These are phyloP conservation scores for Tephrocybe sp. DNA, from an alignment of 768 basidiomycete species.

Conservation along the genomic window DNA sequence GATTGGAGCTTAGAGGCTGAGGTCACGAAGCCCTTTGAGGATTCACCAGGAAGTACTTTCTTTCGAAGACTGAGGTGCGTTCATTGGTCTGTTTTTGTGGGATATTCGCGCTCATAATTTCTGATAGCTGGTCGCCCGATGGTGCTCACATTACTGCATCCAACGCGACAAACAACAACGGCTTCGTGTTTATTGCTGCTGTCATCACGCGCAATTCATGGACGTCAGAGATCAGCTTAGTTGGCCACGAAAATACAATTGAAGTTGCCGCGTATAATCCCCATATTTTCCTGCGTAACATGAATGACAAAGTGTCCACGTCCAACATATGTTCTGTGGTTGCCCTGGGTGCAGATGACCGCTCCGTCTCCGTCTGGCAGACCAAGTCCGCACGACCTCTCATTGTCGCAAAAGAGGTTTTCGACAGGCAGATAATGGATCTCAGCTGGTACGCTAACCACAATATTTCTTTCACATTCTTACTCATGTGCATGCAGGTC, in stretches of 20 bases:
- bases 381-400: constrained; percentile 89
- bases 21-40: constrained; percentile 87
- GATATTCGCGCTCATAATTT: neutral
- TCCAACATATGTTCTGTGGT: constrained; percentile 89
- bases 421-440: constrained; percentile 93
- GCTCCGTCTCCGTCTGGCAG: constrained; percentile 94
- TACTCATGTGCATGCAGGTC: constrained; percentile 56
- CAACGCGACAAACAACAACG: constrained; percentile 94
- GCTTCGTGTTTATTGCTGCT: constrained; percentile 96
- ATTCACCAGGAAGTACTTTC: constrained; percentile 93
- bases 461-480: constrained; percentile 6
- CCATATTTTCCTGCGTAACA: constrained; percentile 84
- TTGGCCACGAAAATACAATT: constrained; percentile 96
- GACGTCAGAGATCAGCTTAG: constrained; percentile 89
- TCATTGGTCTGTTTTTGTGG: neutral
- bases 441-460: constrained; percentile 74
- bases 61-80: constrained; percentile 82
- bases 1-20: constrained; percentile 88
- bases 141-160: constrained; percentile 98
- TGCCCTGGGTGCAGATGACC: constrained; percentile 91
- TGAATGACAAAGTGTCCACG: constrained; percentile 62
- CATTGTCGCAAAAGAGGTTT: constrained; percentile 91
- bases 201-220: constrained; percentile 89
- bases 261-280: constrained; percentile 96
- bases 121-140: constrained; percentile 91